Percentiles rank a stretch among this genome's conserved stretches.
Evolutionary conservation across 1,284 basidiomycete species (phyloP).

Genomic region (Trametes versicolor): DNA sequence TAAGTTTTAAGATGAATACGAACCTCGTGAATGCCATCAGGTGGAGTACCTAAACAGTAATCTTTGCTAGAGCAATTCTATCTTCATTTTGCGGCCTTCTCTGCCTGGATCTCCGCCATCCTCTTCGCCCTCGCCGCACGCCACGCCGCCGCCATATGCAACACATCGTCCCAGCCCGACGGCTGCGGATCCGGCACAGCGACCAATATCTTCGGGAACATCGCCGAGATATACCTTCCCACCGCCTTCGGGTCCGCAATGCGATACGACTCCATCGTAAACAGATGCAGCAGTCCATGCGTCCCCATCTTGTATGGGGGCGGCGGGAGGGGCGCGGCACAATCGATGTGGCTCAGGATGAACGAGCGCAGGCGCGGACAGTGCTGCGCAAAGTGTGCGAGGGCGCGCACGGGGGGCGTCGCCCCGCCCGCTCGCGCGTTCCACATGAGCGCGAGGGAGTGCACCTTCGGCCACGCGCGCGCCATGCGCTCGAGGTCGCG

Average conservation of each 20-base stretch:
- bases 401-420: slow-evolving; percentile 4
- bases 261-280: not conserved
- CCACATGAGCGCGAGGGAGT: not conserved
- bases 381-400: slow-evolving; percentile 13
- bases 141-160: slow-evolving; percentile 1
- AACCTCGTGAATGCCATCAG: too few relatives aligned
- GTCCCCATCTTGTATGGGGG: not conserved
- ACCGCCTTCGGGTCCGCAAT: slow-evolving; percentile 6
- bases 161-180: slow-evolving; percentile 9
- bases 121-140: not conserved
- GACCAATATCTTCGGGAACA: slow-evolving; percentile 2
- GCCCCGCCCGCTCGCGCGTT: slow-evolving; percentile 4
- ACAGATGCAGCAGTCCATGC: slow-evolving; percentile 4
- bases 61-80: too few relatives aligned
- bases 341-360: slow-evolving; percentile 10
- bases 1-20: too few relatives aligned
- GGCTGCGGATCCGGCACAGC: slow-evolving; percentile 4
- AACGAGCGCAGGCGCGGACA: slow-evolving; percentile 5
- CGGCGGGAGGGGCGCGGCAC: slow-evolving; percentile 6
- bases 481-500: slow-evolving; percentile 18
- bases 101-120: not conserved
- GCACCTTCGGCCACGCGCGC: slow-evolving; percentile 10
- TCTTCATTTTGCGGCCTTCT: not conserved
- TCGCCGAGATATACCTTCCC: slow-evolving; percentile 10
- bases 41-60: too few relatives aligned